Base-by-base conservation (phyloP, 805 yeast genomes). In the Metschnikowia noctiluminum region DNA sequence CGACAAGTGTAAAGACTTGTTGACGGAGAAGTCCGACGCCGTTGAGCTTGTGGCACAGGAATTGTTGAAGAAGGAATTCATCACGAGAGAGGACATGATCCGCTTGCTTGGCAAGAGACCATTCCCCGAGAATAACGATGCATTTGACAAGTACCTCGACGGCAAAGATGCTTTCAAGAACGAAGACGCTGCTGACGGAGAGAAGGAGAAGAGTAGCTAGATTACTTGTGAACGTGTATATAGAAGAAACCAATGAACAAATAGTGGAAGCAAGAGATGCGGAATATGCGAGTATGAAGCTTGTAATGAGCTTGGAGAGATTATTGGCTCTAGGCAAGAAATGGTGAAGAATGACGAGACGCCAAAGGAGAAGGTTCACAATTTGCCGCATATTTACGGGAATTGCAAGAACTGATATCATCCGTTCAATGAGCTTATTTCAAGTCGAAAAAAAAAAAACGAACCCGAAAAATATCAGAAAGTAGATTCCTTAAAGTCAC, bases 41-140 rank as follows among this genome's bases (percentile, higher is more conserved):
- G 89, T 94, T 35, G 91, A 83, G 54, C 73, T 80, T 53, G 91
- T 95, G 37, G 99, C 99, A 0, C 85, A 91, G 64, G 89, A 89
- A 59, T 74, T 94, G 53, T 78, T 92, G 61, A 69, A 77, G 47
- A 90, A 92, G 66, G 99, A 94, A 67, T 96, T 89, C 13, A 77
- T 94, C 28, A 89, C 96, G 4, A 81, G 99, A 66, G 95, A 89
- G 59, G 99, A 94, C 63, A 89, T 94, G 95, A 83, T 91, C 50
- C 77, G 87, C 45, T 65, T 94, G 45, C 70, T 94, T 42, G 99
- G 99, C 11, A 86, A 86, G 64, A 79, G 99, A 53, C 97, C 96
- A 11, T 94, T 86, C 77, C 85, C 88, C 21, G 96, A 90, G 64
- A 84, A 80, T 54, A 90, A 89, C 61, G 96, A 89, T 58, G 97